Conservation (phyloP, 345 rosid genomes). For the Brassica nigra region DNA sequence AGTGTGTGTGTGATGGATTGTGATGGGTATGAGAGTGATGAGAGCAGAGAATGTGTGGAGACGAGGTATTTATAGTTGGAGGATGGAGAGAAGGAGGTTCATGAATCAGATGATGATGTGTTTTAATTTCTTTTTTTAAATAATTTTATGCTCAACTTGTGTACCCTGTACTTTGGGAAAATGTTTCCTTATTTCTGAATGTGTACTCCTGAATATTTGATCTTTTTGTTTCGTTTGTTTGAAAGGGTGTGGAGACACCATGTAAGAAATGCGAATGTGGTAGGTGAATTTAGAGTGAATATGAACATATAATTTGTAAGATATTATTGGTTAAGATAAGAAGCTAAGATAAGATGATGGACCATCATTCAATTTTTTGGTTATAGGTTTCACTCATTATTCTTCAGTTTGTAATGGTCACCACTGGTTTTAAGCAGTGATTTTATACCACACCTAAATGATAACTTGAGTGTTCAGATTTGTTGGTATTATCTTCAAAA, state of each 20-base stretch:
- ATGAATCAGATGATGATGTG: constrained; percentile 49
- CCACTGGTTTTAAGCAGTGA: background rate
- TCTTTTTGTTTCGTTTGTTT: background rate
- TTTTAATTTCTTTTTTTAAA: background rate
- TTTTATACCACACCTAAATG: background rate
- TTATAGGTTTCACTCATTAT: constrained; percentile 13
- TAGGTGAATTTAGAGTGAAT: background rate
- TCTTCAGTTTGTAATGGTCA: constrained; percentile 16
- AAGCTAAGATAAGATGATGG: constrained; percentile 20
- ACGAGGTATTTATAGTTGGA: constrained; percentile 45
- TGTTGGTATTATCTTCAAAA: background rate
- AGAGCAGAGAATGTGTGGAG: constrained; percentile 5
- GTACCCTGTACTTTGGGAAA: constrained; percentile 10
- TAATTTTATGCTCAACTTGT: constrained; percentile 17
- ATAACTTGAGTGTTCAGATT: background rate
- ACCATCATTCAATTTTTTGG: constrained; percentile 27
- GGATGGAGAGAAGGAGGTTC: constrained; percentile 42
- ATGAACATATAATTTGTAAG: background rate
- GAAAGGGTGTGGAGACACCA: background rate
- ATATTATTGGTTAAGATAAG: background rate
- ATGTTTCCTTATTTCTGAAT: constrained; percentile 22
- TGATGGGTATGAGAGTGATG: constrained; percentile 27
- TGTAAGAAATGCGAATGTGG: background rate
- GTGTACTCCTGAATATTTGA: background rate
- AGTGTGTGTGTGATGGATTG: background rate